A percentile compares a stretch with the other conserved stretches of the same genome.
Conservation (phyloP, 257 asterid species). For the Marsdenia floribunda region DNA sequence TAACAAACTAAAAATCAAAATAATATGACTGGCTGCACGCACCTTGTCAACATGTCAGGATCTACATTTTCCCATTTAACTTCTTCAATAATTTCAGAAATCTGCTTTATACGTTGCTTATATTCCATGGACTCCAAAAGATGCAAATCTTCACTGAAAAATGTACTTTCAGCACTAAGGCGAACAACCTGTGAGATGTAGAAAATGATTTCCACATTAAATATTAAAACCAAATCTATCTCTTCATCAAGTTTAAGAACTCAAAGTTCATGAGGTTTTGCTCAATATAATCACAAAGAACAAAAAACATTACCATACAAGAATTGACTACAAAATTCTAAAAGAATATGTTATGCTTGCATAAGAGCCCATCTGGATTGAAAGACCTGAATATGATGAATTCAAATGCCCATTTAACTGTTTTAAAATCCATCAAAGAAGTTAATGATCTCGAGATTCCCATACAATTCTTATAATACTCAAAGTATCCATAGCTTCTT, state of each 20-base stretch:
- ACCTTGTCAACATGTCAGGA: constrained; percentile 93
- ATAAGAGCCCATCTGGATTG: background rate
- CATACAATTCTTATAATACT: background rate
- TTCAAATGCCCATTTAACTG: background rate
- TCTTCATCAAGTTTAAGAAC: background rate
- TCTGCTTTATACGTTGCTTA: constrained; percentile 81
- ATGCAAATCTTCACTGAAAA: constrained; percentile 84
- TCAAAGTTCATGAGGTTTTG: background rate
- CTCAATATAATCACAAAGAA: background rate
- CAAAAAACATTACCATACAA: background rate
- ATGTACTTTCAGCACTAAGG: constrained; percentile 46
- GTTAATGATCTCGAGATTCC: background rate
- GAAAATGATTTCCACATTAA: constrained; percentile 9
- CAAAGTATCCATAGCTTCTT: background rate
- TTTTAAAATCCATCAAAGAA: background rate
- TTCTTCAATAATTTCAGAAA: constrained; percentile 80
- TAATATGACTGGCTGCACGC: background rate
- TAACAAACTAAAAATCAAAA: constrained; percentile 1
- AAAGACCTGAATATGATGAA: background rate
- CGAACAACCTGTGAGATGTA: constrained; percentile 54
- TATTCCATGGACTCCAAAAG: constrained; percentile 93
- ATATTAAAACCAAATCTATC: background rate
- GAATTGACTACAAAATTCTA: background rate
- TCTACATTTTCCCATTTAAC: constrained; percentile 77
- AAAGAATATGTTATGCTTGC: background rate